Evolutionary conservation across 306 rosid species (phyloP), one percentile per base, ranked within the genome.

Genomic region (Abrus precatorius): DNA sequence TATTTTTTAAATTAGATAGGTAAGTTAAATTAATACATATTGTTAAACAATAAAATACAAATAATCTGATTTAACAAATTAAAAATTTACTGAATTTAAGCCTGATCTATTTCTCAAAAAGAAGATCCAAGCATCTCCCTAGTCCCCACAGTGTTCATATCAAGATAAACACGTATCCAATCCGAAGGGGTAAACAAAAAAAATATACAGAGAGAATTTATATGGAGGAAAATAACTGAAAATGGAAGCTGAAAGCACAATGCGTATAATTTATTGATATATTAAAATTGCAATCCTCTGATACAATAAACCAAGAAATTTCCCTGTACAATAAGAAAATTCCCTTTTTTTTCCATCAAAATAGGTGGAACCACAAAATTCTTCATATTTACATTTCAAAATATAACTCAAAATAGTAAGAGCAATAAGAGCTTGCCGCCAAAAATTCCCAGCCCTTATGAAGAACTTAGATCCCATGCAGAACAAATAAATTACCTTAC

Each of bases 351-450:
- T 88, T 61, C 84, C 84, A 76, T 76, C 71, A 82, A 76, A 87
- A 76, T 71, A 82, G 84, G 62, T 66, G 80, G 84, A 87, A 83
- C 86, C 87, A 84, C 87, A 92, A 89, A 91, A 95, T 89, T 91
- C 89, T 84, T 74, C 65, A 78, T 90, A 91, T 95, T 77, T 89
- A 92, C 97, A 92, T 60, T 84, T 88, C 72, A 75, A 80, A 77
- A 69, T 75, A 82, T 68, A 86, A 74, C 84, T 78, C 72, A 74
- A 87, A 83, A 77, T 67, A 69, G 11, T 81, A 20, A 74, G 57
- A 81, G 85, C 85, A 75, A 77, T 62, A 82, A 84, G 86, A 88
- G 67, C 84, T 83, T 70, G 83, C 87, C 53, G 44, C 82, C 84
- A 75, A 75, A 72, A 85, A 69, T 52, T 40, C 84, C 85, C 92